Evolutionary conservation across 345 rosid species (phyloP).

Genomic region (Rhizophora mangle): DNA sequence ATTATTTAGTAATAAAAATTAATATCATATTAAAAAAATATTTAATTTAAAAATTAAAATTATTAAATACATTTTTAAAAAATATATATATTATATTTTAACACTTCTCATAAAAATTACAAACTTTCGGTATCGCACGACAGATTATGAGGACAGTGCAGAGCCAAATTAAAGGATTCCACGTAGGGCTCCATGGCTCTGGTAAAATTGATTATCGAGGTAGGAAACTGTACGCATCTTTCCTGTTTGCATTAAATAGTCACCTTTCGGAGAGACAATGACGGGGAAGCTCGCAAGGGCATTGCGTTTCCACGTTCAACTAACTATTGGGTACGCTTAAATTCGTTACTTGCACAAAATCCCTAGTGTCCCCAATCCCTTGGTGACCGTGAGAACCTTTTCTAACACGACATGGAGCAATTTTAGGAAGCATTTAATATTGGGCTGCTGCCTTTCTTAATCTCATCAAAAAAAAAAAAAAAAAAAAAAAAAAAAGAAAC

Average conservation of each 20-base stretch:
- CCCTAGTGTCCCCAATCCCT: not conserved
- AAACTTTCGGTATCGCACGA: not conserved
- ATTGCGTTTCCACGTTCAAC: not conserved
- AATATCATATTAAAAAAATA: too few species aligned
- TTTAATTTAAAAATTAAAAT: too few species aligned
- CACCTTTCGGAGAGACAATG: not conserved
- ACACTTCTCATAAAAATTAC: not conserved
- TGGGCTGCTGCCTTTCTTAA: too few species aligned
- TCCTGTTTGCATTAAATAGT: constrained; percentile 23
- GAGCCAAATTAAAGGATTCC: constrained; percentile 18
- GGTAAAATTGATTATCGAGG: constrained; percentile 15
- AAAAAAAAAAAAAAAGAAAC: too few species aligned
- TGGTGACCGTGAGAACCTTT: too few species aligned
- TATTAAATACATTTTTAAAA: too few species aligned
- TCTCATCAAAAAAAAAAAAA: too few species aligned
- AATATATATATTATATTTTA: too few species aligned
- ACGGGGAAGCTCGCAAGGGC: not conserved
- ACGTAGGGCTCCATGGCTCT: not conserved
- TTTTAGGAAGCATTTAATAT: too few species aligned
- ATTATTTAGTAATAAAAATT: too few species aligned
- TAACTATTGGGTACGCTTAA: not conserved
- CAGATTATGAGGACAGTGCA: constrained; percentile 1
- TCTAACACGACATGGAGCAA: not conserved
- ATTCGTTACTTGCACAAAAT: not conserved
- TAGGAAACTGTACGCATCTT: constrained; percentile 28